Evolutionary conservation across 768 basidiomycete species (phyloP), one percentile per base, ranked within the genome.

Genomic region (Calocybe cyanea): DNA sequence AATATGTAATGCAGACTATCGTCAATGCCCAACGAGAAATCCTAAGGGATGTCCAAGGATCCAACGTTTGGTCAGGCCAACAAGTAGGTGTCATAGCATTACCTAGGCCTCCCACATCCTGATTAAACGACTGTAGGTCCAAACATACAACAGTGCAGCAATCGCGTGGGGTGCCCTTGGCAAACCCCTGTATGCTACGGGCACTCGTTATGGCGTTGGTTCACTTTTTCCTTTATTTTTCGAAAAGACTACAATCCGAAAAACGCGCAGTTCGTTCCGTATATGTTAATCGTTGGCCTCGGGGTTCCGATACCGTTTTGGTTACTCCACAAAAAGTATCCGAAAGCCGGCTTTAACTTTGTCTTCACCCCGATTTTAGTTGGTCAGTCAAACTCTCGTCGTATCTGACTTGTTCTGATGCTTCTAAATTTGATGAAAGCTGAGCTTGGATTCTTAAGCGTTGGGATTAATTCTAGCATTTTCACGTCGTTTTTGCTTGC

Each of bases 121-220:
- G 9, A 5, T 24, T 9, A 7, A 28, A n/a, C n/a, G 31, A 28
- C 13, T 35, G 10, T 34, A 63, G 60, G 66, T 73, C 2, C 71
- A 75, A 61, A 57, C 59, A 7, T 78, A 75, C 57, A 78, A 79
- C 61, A 72, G 67, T 37, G 69, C 66, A 42, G 78, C 77, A 8
- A 68, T 79, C 34, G 68, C 77, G 0, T 80, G 77, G 76, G 78
- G 78, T 23, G 78, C 74, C 1, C 71, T 79, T 21, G 73, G 70
- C 8, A 71, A 73, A 49, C 66, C 68, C 24, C 58, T 76, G 2
- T 77, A 71, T 49, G 67, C 67, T 3, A 66, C 70, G 1, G 71
- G 69, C 14, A 65, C 67, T 1, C 65, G 66, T 7, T 78, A 77
- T 54, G 70, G 68, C 41, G 71, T 71, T 50, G 57, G 55, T 50